A percentile compares a stretch with the other conserved stretches of the same genome.
Conservation (phyloP, 805 yeast genomes). For the Zygosaccharomyces gambellarensis region DNA sequence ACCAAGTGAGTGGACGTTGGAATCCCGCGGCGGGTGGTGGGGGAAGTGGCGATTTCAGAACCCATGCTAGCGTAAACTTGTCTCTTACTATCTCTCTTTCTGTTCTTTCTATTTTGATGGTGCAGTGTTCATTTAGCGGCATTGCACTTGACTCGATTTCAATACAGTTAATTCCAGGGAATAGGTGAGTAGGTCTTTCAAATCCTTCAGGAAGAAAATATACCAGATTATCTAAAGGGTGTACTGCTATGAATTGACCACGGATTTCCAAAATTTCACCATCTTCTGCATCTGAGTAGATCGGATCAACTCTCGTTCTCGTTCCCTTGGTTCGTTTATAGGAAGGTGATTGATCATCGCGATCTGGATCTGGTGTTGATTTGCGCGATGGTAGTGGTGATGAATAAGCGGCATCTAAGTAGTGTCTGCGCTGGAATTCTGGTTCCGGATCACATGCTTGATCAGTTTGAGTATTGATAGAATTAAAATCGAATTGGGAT, state of each 20-base stretch:
- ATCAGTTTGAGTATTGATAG: background rate
- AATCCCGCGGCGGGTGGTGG: background rate
- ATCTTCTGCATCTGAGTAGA: background rate
- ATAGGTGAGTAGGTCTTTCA: background rate
- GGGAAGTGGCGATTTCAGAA: constrained; percentile 1
- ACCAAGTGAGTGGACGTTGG: constrained; percentile 12
- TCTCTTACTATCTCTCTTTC: constrained; percentile 5
- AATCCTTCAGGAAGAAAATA: constrained; percentile 13
- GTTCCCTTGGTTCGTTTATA: background rate
- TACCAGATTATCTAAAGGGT: background rate
- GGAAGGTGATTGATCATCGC: background rate
- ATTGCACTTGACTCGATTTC: constrained; percentile 7
- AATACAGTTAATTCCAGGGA: constrained; percentile 11
- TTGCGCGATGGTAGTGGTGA: background rate
- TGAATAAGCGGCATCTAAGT: background rate
- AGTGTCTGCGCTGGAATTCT: background rate
- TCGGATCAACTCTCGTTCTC: background rate
- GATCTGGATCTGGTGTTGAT: background rate
- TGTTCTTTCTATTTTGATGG: constrained; percentile 4
- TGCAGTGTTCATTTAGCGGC: constrained; percentile 1
- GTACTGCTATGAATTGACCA: constrained; percentile 2
- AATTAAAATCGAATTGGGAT: background rate
- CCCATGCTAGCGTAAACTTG: constrained; percentile 8
- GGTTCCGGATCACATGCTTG: background rate
- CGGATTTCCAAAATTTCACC: background rate